phyloP scores from a whole-genome alignment of 2,329 filamentous ascomycete genomes.

The Cytospora piceae region DNA sequence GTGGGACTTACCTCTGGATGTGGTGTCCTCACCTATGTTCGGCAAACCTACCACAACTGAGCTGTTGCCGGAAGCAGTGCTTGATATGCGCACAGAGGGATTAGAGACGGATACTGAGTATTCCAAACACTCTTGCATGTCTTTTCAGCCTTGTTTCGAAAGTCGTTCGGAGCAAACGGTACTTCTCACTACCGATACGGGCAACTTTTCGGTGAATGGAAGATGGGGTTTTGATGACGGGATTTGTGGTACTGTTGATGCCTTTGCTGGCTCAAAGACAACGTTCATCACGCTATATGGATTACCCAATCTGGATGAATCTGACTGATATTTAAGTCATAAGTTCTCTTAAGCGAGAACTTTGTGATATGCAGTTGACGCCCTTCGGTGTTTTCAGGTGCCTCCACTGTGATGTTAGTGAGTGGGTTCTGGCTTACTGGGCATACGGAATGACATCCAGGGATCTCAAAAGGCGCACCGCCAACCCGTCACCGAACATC shows the following conservation, averaged over 20 bases:
- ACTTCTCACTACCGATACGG: not conserved
- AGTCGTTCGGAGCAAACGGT: not conserved
- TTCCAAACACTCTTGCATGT: no score
- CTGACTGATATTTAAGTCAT: not conserved
- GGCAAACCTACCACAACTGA: no score
- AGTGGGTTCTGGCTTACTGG: not conserved
- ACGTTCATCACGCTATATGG: not conserved
- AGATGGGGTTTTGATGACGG: not conserved
- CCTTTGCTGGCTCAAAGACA: not conserved
- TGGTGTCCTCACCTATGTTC: no score
- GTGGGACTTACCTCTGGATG: not conserved
- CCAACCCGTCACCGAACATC: not conserved
- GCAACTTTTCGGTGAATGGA: not conserved
- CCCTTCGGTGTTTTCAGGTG: not conserved
- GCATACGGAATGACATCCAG: not conserved
- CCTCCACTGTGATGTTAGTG: not conserved
- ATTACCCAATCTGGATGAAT: not conserved
- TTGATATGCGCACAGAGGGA: no score
- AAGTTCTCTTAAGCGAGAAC: no score
- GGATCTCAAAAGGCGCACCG: not conserved
- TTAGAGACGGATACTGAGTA: no score
- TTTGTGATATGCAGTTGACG: not conserved
- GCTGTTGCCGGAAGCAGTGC: no score
- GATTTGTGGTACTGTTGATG: not conserved
- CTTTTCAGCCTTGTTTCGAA: no score